Evolutionary conservation across 1,284 basidiomycete genomes (phyloP), one percentile per base, ranked within the genome.

Genomic region (Ceratobasidium sp.): DNA sequence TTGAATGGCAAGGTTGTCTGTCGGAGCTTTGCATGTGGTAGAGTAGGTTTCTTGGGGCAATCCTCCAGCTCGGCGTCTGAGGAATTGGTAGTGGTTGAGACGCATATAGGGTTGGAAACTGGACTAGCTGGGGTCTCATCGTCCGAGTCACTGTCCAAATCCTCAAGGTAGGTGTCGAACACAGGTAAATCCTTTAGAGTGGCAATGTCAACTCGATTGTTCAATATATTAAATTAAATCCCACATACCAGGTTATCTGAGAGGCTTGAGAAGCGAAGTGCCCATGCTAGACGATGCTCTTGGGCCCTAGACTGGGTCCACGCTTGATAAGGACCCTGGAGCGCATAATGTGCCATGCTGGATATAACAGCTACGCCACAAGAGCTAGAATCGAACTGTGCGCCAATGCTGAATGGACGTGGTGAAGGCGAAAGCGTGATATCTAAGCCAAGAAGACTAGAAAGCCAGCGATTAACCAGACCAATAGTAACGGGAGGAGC

Each of bases 391-490:
- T 65, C 62, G 10, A 41, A n/a, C 41, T 65, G 62, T 38, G 27
- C 16, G 23, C 62, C n/a, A 23, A 65, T 7, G 4, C n/a, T 27
- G 23, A 66, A 66, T 10, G 46, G n/a, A 6, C 27, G 64, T 12
- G 64, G 64, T 27, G 41, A 12, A 66, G 46, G 41, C 6, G 38
- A 16, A 48, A 46, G 64, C 12, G 27, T 46, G 20, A 66, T 10
- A 8, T 10, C 10, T 20, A 66, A 18, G 3, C 41, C n/a, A n/a
- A 66, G 27, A 18, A 66, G 18, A 66, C 64, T 16, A 30, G 64
- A 66, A 3, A 66, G 64, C 64, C 64, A 66, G 64, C 46, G 27
- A 66, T 66, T 66, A 46, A 66, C n/a, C 23, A 50, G 18, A n/a
- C 64, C 20, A 69, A 69, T 54, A 23, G 33, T 30, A 10, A 35